Percentiles rank a stretch among this genome's conserved stretches.
Evolutionary conservation across 73 alveolate genomes (phyloP).

Genomic region (Paramecium octaurelia): DNA sequence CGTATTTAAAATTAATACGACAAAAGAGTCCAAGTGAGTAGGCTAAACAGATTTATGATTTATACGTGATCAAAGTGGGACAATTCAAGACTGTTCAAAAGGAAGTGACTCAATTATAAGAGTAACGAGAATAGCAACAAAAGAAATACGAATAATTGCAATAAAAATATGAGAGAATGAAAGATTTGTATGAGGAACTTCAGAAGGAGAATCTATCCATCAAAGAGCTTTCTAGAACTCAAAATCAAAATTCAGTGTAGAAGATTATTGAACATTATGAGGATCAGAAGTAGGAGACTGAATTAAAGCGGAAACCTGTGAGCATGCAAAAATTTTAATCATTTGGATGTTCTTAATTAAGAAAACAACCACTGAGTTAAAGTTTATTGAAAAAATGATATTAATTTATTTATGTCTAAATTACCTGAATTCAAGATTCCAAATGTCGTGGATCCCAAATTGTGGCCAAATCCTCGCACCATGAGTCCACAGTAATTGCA

Average conservation of each 20-base stretch:
- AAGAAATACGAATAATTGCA: neutral
- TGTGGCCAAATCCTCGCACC: slow-evolving; percentile 43
- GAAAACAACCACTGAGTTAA: neutral
- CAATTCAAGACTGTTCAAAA: neutral
- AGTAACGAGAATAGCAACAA: neutral
- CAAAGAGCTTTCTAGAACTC: neutral
- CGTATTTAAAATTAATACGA: neutral
- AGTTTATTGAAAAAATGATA: neutral
- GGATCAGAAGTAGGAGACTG: neutral
- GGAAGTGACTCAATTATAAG: neutral
- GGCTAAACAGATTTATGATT: neutral
- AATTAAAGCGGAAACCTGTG: neutral
- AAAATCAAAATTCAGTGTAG: neutral
- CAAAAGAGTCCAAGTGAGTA: neutral
- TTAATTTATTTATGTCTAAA: neutral
- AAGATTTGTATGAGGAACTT: neutral
- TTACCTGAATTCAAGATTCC: slow-evolving; percentile 17
- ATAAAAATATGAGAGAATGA: neutral
- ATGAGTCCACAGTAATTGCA: neutral
- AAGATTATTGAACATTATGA: neutral
- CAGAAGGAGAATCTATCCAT: neutral
- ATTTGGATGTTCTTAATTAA: neutral
- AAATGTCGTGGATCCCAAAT: slow-evolving; percentile 6
- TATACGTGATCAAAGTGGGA: neutral
- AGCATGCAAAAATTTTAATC: neutral